These are phyloP conservation scores for Pestalotiopsis sp. DNA, from an alignment of 2,329 filamentous ascomycete genomes.

Conservation along the genomic window DNA sequence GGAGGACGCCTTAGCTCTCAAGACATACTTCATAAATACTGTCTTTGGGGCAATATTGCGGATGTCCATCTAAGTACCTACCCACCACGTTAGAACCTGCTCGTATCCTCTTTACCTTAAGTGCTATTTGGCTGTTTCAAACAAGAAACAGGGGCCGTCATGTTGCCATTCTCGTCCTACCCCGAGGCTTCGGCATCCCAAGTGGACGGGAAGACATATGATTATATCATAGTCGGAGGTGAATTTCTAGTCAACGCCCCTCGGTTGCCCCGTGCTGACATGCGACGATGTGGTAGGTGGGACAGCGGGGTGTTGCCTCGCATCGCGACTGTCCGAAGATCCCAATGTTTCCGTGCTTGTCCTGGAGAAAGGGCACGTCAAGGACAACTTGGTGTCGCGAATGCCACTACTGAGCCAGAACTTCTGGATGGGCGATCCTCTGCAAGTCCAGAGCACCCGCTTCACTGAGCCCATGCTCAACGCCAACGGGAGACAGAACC, in stretches of 20 bases:
- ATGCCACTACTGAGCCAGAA: conserved; percentile 34
- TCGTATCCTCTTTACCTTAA: neutral
- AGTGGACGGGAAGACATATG: conserved; percentile 35
- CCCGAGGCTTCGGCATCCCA: conserved; percentile 22
- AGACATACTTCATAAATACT: neutral
- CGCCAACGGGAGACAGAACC: conserved; percentile 19
- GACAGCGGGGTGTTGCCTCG: conserved; percentile 49
- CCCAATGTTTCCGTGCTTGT: conserved; percentile 38
- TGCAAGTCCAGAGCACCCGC: conserved; percentile 27
- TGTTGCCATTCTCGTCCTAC: conserved; percentile 31
- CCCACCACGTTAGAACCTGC: neutral
- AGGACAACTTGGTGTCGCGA: conserved; percentile 30
- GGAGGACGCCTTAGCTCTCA: neutral
- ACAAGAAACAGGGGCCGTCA: neutral
- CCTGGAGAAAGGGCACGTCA: conserved; percentile 35
- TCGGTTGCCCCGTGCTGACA: neutral
- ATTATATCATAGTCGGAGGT: conserved; percentile 49
- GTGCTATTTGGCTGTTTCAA: neutral
- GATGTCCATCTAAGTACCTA: neutral
- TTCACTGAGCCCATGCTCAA: conserved; percentile 28
- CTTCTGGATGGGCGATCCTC: conserved; percentile 18
- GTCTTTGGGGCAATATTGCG: neutral
- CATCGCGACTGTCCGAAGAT: conserved; percentile 44
- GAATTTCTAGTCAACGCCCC: neutral
- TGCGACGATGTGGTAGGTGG: conserved; percentile 33